A percentile compares a stretch with the other conserved stretches of the same genome.
These are phyloP conservation scores for Trypanosoma lewisi DNA, from an alignment of 208 protist species.

Conservation along the genomic window DNA sequence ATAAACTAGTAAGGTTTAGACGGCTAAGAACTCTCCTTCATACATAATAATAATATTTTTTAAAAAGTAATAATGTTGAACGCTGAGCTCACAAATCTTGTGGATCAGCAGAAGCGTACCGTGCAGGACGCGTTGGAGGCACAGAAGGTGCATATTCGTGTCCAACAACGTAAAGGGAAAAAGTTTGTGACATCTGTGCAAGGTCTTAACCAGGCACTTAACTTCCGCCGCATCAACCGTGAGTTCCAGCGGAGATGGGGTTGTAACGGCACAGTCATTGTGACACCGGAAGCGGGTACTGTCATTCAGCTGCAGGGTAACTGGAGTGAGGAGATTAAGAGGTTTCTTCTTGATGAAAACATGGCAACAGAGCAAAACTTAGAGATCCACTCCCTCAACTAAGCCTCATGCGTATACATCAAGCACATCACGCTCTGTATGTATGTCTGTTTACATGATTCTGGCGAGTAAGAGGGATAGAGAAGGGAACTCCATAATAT, in stretches of 20 bases:
- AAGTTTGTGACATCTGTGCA: conserved; percentile 97
- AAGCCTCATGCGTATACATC: not conserved
- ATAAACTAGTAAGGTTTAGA: not conserved
- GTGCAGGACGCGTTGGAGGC: conserved; percentile 56
- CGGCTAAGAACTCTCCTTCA: not conserved
- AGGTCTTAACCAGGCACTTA: conserved; percentile 89
- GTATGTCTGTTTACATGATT: no score
- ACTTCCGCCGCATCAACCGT: conserved; percentile 92
- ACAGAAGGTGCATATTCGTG: conserved; percentile 95
- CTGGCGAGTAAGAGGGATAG: no score
- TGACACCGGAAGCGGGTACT: conserved; percentile 74
- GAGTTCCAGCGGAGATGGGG: conserved; percentile 89
- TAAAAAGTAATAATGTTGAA: conserved; percentile 22
- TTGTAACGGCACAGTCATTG: conserved; percentile 95
- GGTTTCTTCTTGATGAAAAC: conserved; percentile 93
- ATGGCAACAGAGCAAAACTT: conserved; percentile 85
- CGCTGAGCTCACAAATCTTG: conserved; percentile 29
- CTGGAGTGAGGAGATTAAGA: conserved; percentile 88
- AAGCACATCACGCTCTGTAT: no score
- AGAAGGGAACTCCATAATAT: no score
- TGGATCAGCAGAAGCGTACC: conserved; percentile 59
- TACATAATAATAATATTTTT: not conserved
- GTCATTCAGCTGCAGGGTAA: conserved; percentile 97
- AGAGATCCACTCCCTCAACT: conserved; percentile 96
- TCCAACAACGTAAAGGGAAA: conserved; percentile 95